These are phyloP conservation scores for Aaosphaeria pasadenensis DNA, from an alignment of 2,329 filamentous ascomycete species.

Conservation along the genomic window DNA sequence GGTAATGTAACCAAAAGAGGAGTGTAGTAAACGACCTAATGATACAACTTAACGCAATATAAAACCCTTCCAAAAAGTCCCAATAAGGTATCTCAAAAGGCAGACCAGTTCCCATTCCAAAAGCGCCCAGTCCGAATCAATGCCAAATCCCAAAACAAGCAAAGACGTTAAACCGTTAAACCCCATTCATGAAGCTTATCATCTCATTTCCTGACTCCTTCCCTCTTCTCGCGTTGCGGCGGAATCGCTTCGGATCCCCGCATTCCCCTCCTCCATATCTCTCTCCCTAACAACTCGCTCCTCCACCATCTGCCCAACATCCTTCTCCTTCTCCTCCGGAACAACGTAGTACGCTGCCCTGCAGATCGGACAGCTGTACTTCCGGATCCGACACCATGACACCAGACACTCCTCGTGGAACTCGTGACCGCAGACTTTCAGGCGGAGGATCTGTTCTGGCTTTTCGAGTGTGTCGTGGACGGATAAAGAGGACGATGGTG, in stretches of 20 bases:
- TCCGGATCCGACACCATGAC: slow-evolving; percentile 28
- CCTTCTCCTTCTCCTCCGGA: neutral
- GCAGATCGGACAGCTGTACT: slow-evolving; percentile 30
- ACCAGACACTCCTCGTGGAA: slow-evolving; percentile 31
- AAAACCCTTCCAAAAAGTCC: too few relatives aligned
- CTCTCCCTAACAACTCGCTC: neutral
- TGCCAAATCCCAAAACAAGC: too few relatives aligned
- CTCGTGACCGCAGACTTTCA: slow-evolving; percentile 25
- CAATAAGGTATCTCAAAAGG: too few relatives aligned
- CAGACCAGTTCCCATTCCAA: too few relatives aligned
- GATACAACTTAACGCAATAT: too few relatives aligned
- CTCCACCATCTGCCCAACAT: neutral
- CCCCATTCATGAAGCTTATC: too few relatives aligned
- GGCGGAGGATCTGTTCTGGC: slow-evolving; percentile 20
- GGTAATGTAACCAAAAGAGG: too few relatives aligned
- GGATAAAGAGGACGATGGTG: neutral
- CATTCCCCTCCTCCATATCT: neutral
- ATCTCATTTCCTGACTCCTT: too few relatives aligned
- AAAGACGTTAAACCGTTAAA: too few relatives aligned
- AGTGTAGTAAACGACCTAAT: too few relatives aligned
- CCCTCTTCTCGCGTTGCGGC: neutral
- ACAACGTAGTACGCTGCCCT: slow-evolving; percentile 20
- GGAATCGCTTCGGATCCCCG: neutral
- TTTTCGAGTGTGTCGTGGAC: neutral
- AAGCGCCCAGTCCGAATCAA: too few relatives aligned